Conservation (phyloP, 1,139 yeast species). For the Sugiyamaella neomexicana region DNA sequence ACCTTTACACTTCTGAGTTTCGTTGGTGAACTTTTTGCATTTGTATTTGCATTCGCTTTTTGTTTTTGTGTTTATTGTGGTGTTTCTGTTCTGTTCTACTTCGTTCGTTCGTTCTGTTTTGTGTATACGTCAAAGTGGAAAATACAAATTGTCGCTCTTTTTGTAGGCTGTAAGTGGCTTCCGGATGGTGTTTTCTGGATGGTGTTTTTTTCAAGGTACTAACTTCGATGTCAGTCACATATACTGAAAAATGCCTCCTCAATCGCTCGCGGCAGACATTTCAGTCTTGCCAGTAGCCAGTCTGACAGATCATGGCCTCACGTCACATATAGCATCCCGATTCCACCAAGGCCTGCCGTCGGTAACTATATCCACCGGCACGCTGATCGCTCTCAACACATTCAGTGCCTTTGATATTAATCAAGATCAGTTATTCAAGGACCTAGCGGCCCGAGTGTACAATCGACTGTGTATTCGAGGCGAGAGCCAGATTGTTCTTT, state of each 20-base stretch:
- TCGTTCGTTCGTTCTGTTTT: no score
- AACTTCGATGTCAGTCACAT: background rate
- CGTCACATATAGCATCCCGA: slow-evolving; percentile 47
- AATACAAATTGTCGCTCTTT: no score
- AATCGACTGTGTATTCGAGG: slow-evolving; percentile 43
- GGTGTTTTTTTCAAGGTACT: background rate
- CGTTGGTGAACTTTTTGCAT: no score
- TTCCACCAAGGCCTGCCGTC: slow-evolving; percentile 47
- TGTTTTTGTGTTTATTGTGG: no score
- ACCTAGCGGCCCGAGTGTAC: slow-evolving; percentile 43
- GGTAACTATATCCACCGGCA: slow-evolving; percentile 42
- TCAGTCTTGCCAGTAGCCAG: slow-evolving; percentile 41
- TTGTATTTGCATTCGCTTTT: no score
- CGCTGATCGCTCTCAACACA: slow-evolving; percentile 45
- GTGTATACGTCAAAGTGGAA: no score
- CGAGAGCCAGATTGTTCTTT: slow-evolving; percentile 44
- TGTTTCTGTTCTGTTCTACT: no score
- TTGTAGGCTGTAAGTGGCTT: no score
- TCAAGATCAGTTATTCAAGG: slow-evolving; percentile 43
- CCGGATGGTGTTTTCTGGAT: background rate
- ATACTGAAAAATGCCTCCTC: slow-evolving; percentile 28
- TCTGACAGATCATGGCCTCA: slow-evolving; percentile 44
- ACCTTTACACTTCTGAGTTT: no score
- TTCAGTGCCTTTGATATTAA: slow-evolving; percentile 42
- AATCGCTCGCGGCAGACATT: slow-evolving; percentile 40